Percentiles rank a stretch among this genome's conserved stretches.
Conservation (phyloP, 768 basidiomycete genomes). For the Cystobasidium onofrii region DNA sequence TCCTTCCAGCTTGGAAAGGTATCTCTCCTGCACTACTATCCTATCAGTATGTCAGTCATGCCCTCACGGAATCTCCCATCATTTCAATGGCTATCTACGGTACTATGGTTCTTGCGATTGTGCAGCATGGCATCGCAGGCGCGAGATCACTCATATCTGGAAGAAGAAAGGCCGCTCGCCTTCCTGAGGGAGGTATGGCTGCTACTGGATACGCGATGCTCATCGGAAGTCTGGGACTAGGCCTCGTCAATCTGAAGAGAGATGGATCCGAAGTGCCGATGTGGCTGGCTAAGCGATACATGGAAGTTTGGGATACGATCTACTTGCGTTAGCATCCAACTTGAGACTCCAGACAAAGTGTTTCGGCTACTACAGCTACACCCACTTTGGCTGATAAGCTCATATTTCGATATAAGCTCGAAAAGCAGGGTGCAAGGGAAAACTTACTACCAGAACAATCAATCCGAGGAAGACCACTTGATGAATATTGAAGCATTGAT, state of each 20-base stretch:
- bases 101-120: constrained; percentile 19
- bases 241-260: constrained; percentile 36
- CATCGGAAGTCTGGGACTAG: constrained; percentile 27
- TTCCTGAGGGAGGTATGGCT: constrained; percentile 21
- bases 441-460: no score
- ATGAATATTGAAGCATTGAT: no score
- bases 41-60: constrained; percentile 38
- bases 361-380: no score
- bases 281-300: constrained; percentile 32
- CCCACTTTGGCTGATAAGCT: no score
- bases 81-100: constrained; percentile 30
- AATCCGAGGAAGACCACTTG: no score
- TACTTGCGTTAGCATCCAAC: not conserved
- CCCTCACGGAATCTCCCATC: constrained; percentile 28
- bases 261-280: constrained; percentile 23
- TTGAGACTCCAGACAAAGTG: no score
- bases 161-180: constrained; percentile 16
- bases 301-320: constrained; percentile 3
- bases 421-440: no score
- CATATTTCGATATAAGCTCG: no score
- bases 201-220: constrained; percentile 31
- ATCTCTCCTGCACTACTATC: constrained; percentile 38
- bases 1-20: constrained; percentile 34
- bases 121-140: constrained; percentile 38
- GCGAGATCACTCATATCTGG: not conserved